A percentile compares a stretch with the other conserved stretches of the same genome.
Evolutionary conservation across 2,329 filamentous ascomycete species (phyloP).

Genomic region (Pseudopyricularia javanii): DNA sequence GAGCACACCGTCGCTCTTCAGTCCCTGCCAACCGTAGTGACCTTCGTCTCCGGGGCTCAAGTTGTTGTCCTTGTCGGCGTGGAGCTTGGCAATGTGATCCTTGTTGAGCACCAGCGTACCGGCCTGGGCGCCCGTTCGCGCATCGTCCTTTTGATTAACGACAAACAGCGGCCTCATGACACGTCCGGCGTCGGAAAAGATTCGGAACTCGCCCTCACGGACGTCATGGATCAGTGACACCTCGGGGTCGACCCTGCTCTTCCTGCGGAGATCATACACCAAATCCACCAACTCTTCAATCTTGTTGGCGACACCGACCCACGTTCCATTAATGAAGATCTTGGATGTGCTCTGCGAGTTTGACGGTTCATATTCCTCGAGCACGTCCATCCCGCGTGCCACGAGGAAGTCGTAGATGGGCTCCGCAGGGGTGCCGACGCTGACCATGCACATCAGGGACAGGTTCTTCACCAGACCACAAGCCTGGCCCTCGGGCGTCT

Average conservation of each 20-base stretch:
- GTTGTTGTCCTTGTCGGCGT: constrained; percentile 49
- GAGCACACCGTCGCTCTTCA: constrained; percentile 74
- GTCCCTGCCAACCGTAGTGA: constrained; percentile 78
- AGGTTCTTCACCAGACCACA: constrained; percentile 97
- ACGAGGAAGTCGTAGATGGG: constrained; percentile 95
- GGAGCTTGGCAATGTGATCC: constrained; percentile 64
- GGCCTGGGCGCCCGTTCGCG: constrained; percentile 43
- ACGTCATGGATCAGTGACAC: constrained; percentile 94
- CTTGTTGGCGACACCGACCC: constrained; percentile 91
- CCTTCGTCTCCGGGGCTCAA: constrained; percentile 44
- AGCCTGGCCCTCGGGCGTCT: constrained; percentile 95
- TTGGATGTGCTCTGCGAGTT: constrained; percentile 88
- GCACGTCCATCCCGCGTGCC: constrained; percentile 85
- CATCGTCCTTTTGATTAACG: constrained; percentile 75
- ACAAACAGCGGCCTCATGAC: constrained; percentile 92
- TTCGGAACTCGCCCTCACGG: constrained; percentile 93
- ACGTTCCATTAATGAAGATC: constrained; percentile 95
- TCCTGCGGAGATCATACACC: constrained; percentile 65
- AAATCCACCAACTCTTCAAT: constrained; percentile 73
- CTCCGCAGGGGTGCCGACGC: constrained; percentile 81
- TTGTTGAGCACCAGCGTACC: constrained; percentile 75
- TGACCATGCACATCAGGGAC: constrained; percentile 96
- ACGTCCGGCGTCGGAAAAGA: constrained; percentile 92
- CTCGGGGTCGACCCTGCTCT: constrained; percentile 77
- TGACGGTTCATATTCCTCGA: constrained; percentile 86